Evolutionary conservation across 192 early-diverging fungal genomes (phyloP), one percentile per base, ranked within the genome.

Genomic region (Podila verticillata): DNA sequence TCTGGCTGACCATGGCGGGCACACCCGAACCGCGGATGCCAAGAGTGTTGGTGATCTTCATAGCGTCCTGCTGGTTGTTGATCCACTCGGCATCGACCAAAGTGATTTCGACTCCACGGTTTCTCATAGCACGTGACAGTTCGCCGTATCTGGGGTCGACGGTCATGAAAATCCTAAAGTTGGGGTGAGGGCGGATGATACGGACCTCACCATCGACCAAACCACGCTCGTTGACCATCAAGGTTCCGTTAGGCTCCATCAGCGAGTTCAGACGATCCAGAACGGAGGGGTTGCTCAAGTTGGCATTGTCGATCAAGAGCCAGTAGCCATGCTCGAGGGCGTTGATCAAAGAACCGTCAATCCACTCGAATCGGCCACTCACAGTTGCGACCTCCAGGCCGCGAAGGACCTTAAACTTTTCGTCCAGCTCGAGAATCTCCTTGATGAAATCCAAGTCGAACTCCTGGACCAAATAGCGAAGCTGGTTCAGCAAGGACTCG

Each of bases 121-220:
- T 99, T 58, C 98, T 84, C 98, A 99, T 99, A 5, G 98, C 97
- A 10, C 97, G 88, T 10, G 95, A 97, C 31, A 99, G 85, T 83
- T 99, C 97, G 36, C 98, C 98, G 71, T 93, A 88, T 49, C 88
- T 86, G 17, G 97, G 96, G 78, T 99, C 95, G 35, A 97, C 91
- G 0, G 95, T 94, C 95, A 99, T 95, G 74, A 99, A 95, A 60
- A 99, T 92, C 31, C 98, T 87, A 86, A 99, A 99, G 70, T 95
- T 91, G 22, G 87, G 87, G 67, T 97, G 97, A 12, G 96, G 96
- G 22, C 84, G 75, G 49, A 98, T 89, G 8, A 94, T 87, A 57
- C 89, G 90, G 22, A 95, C 87, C 65, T 91, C 86, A 17, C 94
- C 93, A 68, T 96, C 92, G 12, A 95, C 89, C 60, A 95, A 70